phyloP scores from a whole-genome alignment of 805 yeast genomes.

The Saccharomyces jurei region DNA sequence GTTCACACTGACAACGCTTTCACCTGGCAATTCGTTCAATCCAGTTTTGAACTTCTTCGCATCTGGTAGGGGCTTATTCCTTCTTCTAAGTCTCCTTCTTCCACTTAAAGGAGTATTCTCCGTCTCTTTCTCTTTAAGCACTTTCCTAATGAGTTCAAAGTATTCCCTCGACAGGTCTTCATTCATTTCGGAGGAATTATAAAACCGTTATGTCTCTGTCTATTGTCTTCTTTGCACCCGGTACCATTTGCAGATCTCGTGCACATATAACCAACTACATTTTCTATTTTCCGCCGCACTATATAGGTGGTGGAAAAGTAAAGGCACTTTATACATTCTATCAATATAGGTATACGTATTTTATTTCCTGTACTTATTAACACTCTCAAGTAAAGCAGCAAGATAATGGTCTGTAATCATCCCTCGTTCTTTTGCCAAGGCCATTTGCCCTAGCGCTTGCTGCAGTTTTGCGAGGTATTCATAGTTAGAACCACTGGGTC shows the following conservation, averaged over 20 bases:
- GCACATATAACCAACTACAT: neutral
- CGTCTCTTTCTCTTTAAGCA: conserved; percentile 18
- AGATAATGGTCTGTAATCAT: conserved; percentile 37
- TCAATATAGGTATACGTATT: neutral
- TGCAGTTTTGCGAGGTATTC: conserved; percentile 59
- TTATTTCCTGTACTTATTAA: conserved; percentile 9
- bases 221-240: neutral
- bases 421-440: conserved; percentile 11
- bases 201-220: neutral
- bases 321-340: neutral
- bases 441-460: conserved; percentile 38
- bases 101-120: conserved; percentile 12
- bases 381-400: conserved; percentile 29
- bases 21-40: neutral
- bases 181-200: conserved; percentile 9
- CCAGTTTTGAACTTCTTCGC: neutral
- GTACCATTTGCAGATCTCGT: neutral
- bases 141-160: conserved; percentile 26
- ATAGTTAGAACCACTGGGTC: conserved; percentile 76
- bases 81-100: conserved; percentile 4
- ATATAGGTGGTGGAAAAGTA: neutral
- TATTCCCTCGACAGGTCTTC: conserved; percentile 25
- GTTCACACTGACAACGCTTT: neutral
- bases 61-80: neutral
- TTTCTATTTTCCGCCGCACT: neutral